phyloP scores from a whole-genome alignment of 2,329 filamentous ascomycete genomes.

The Apiospora aurea region DNA sequence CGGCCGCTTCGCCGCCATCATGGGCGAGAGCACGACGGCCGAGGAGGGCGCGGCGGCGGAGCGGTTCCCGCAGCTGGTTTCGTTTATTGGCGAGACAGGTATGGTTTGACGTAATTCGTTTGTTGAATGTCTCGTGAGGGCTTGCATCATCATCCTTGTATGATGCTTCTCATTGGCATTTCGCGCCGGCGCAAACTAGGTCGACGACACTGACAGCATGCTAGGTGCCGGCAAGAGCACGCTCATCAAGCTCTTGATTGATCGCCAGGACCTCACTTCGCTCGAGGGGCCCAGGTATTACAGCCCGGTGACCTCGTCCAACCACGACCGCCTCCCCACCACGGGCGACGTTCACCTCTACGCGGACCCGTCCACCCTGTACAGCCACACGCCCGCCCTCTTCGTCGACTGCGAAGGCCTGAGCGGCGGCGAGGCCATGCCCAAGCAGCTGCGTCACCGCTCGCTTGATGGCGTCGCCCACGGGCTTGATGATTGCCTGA shows the following conservation, averaged over 20 bases:
- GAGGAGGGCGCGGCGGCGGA: constrained; percentile 36
- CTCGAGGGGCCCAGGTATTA: constrained; percentile 42
- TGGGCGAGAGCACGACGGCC: constrained; percentile 41
- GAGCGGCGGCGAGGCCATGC: constrained; percentile 52
- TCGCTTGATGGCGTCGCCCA: constrained; percentile 29
- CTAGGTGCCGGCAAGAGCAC: constrained; percentile 57
- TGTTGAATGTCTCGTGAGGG: too few species aligned
- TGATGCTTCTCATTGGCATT: constrained; percentile 2
- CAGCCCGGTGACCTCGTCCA: constrained; percentile 54
- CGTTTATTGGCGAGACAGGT: constrained; percentile 53
- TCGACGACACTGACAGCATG: constrained; percentile 1
- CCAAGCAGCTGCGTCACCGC: constrained; percentile 39
- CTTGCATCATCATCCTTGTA: not conserved
- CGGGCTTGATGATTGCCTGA: constrained; percentile 27
- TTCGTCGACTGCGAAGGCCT: constrained; percentile 61
- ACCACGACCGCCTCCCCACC: constrained; percentile 50
- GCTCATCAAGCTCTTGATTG: constrained; percentile 56
- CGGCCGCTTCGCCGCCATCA: constrained; percentile 52
- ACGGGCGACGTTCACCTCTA: constrained; percentile 61
- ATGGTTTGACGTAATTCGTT: constrained; percentile 26
- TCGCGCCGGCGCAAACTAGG: too few species aligned
- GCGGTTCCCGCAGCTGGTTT: constrained; percentile 48
- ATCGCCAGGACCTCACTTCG: constrained; percentile 40
- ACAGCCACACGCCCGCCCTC: constrained; percentile 50
- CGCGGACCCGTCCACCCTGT: constrained; percentile 51